Evolutionary conservation across 352 stramenopile species (phyloP).

Genomic region (Phytophthora cryptogea): DNA sequence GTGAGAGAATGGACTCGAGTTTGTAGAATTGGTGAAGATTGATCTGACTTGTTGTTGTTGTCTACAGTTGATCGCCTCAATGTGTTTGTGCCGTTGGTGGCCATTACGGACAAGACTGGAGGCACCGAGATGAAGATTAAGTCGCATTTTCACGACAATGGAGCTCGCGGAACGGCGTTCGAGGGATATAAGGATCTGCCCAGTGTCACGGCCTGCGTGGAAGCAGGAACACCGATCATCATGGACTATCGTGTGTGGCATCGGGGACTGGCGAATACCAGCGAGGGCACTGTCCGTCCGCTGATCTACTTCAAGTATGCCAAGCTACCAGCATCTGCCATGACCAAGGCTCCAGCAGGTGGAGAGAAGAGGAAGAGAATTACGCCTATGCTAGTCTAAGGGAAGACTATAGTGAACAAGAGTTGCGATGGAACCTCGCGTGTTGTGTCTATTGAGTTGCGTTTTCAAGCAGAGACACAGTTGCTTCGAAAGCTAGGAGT

Average conservation of each 20-base stretch:
- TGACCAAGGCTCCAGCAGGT: background rate
- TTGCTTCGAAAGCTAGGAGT: conserved; percentile 31
- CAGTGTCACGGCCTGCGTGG: conserved; percentile 58
- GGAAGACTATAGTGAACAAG: background rate
- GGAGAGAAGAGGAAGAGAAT: conserved; percentile 44
- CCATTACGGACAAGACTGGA: conserved; percentile 47
- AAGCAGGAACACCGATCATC: conserved; percentile 57
- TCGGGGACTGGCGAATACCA: conserved; percentile 60
- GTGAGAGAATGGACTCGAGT: conserved; percentile 20
- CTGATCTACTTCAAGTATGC: conserved; percentile 80
- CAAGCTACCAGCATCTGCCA: conserved; percentile 4
- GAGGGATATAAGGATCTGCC: conserved; percentile 51
- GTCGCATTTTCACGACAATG: conserved; percentile 58
- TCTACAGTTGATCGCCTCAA: conserved; percentile 68
- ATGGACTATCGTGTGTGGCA: conserved; percentile 88
- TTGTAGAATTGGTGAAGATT: background rate
- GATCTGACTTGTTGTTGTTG: background rate
- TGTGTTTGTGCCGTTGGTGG: conserved; percentile 74
- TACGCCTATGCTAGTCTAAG: conserved; percentile 30
- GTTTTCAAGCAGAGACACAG: conserved; percentile 26
- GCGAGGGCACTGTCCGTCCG: conserved; percentile 45
- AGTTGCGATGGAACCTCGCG: background rate
- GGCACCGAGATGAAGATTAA: conserved; percentile 72
- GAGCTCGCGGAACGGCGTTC: conserved; percentile 43
- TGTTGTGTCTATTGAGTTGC: conserved; percentile 18